Percentiles rank a stretch among this genome's conserved stretches.
These are phyloP conservation scores for Trametes maxima DNA, from an alignment of 768 basidiomycete genomes.

Conservation along the genomic window DNA sequence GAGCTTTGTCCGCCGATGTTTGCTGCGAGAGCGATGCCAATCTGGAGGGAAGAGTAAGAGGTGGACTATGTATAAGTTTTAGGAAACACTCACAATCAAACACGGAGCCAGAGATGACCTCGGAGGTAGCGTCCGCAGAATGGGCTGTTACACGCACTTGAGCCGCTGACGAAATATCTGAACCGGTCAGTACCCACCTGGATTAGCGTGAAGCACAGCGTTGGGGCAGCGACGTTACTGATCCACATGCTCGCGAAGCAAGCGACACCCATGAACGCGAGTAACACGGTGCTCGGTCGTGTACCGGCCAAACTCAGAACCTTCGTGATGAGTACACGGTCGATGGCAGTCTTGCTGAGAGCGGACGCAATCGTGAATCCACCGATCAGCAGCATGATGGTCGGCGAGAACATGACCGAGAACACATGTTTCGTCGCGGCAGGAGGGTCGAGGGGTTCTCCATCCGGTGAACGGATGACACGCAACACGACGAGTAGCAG, in stretches of 20 bases:
- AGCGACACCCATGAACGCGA: slow-evolving; percentile 94
- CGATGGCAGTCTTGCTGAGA: slow-evolving; percentile 92
- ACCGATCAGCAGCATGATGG: slow-evolving; percentile 97
- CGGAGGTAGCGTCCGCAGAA: slow-evolving; percentile 86
- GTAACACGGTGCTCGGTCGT: slow-evolving; percentile 79
- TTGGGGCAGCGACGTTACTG: slow-evolving; percentile 97
- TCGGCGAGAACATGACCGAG: slow-evolving; percentile 94
- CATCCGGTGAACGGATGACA: slow-evolving; percentile 68
- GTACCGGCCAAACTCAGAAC: slow-evolving; percentile 91
- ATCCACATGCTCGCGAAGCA: slow-evolving; percentile 99
- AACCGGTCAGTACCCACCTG: slow-evolving; percentile 53
- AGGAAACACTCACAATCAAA: slow-evolving; percentile 76
- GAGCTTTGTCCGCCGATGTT: slow-evolving; percentile 98
- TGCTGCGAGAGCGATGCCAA: slow-evolving; percentile 96
- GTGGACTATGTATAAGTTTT: neutral
- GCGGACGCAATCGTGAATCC: slow-evolving; percentile 98
- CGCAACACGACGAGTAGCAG: slow-evolving; percentile 83
- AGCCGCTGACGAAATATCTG: neutral
- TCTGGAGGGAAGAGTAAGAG: slow-evolving; percentile 43
- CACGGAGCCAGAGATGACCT: slow-evolving; percentile 87
- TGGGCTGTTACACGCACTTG: slow-evolving; percentile 61
- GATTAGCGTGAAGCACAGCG: slow-evolving; percentile 94
- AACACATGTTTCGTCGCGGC: slow-evolving; percentile 94
- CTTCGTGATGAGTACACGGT: slow-evolving; percentile 87
- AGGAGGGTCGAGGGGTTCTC: slow-evolving; percentile 51